Evolutionary conservation across 345 rosid genomes (phyloP).

Genomic region (Zanthoxylum bungeanum): DNA sequence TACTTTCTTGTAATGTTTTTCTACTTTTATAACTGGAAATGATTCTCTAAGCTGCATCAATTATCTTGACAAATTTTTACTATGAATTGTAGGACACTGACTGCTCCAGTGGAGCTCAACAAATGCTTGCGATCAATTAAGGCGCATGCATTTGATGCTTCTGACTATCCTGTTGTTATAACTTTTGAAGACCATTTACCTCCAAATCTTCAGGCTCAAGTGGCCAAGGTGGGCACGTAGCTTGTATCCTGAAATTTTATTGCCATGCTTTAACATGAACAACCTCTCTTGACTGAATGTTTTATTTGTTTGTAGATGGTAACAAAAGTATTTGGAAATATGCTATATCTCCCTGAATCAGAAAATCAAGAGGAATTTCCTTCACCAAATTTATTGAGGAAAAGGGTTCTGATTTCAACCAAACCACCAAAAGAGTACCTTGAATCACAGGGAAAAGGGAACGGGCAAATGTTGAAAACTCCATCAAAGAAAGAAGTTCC

Average conservation of each 20-base stretch:
- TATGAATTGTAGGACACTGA: conserved; percentile 47
- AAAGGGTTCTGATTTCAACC: conserved; percentile 66
- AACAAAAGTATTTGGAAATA: conserved; percentile 37
- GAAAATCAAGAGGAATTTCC: conserved; percentile 47
- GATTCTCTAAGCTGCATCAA: not conserved
- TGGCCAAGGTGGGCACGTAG: conserved; percentile 53
- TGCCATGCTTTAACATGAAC: not conserved
- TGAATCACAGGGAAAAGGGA: conserved; percentile 25
- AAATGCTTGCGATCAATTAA: conserved; percentile 58
- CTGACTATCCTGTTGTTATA: conserved; percentile 79
- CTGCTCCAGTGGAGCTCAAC: conserved; percentile 54
- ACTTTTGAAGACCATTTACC: conserved; percentile 82
- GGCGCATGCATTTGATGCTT: conserved; percentile 55
- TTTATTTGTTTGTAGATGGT: conserved; percentile 47
- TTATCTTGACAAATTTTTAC: not conserved
- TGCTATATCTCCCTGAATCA: conserved; percentile 36
- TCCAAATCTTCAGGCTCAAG: conserved; percentile 56
- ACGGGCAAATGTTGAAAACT: not conserved
- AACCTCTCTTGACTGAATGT: not conserved
- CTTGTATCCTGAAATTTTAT: not conserved
- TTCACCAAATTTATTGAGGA: conserved; percentile 65
- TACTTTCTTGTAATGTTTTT: not conserved
- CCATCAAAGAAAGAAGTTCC: conserved; percentile 15
- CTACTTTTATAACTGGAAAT: not conserved
- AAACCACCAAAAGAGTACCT: conserved; percentile 81